A percentile compares a stretch with the other conserved stretches of the same genome.
phyloP scores from a whole-genome alignment of 208 protist species.

The Trypanosoma avium region DNA sequence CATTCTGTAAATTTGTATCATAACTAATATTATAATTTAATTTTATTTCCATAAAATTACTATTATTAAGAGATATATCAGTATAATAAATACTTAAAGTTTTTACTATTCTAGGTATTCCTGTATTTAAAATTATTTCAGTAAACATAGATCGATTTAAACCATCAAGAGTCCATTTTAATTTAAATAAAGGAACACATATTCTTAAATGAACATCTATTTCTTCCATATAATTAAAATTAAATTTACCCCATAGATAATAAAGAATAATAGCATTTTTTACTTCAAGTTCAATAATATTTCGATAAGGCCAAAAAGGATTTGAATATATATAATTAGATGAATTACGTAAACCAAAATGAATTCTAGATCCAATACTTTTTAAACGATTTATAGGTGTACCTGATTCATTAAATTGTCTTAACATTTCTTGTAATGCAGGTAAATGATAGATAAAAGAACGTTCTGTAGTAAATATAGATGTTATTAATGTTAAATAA shows the following conservation, averaged over 20 bases:
- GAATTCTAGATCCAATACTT: conserved; percentile 20
- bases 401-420: conserved; percentile 11
- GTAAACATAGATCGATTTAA: conserved; percentile 4
- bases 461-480: conserved; percentile 4
- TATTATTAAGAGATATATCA: background rate
- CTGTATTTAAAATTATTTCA: background rate
- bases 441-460: conserved; percentile 14
- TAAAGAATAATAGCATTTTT: conserved; percentile 12
- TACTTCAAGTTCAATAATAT: conserved; percentile 4
- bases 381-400: conserved; percentile 17
- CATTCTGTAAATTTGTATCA: background rate
- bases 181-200: conserved; percentile 2
- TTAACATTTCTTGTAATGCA: conserved; percentile 15
- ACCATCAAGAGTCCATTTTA: conserved; percentile 10
- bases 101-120: conserved; percentile 9
- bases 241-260: conserved; percentile 8
- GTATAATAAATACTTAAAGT: background rate
- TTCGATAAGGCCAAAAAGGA: conserved; percentile 18
- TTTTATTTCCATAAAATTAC: background rate
- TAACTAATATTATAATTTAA: background rate
- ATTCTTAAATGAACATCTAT: conserved; percentile 1
- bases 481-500: background rate
- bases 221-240: background rate
- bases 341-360: conserved; percentile 8
- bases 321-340: background rate